These are phyloP conservation scores for Salix brachista DNA, from an alignment of 345 rosid species.

Conservation along the genomic window DNA sequence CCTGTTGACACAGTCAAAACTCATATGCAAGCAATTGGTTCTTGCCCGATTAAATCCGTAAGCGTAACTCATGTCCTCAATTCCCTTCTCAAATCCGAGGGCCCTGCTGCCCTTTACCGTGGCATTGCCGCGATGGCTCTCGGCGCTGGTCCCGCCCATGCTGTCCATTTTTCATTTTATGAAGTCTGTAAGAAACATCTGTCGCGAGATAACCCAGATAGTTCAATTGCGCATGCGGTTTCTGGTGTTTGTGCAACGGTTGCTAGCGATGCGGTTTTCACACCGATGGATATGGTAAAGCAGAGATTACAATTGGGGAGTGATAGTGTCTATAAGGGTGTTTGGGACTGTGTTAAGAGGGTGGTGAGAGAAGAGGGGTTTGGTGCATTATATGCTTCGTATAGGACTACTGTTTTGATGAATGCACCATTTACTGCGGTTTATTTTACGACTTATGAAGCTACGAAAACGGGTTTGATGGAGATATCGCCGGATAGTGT, in stretches of 20 bases:
- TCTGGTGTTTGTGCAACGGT: constrained; percentile 93
- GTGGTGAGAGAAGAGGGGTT: constrained; percentile 77
- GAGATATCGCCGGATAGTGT: constrained; percentile 72
- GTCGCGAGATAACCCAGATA: constrained; percentile 63
- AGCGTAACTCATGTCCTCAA: constrained; percentile 71
- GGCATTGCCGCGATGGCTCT: constrained; percentile 97
- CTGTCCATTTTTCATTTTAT: constrained; percentile 87
- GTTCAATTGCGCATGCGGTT: constrained; percentile 70
- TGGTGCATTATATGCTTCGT: constrained; percentile 87
- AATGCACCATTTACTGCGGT: constrained; percentile 95
- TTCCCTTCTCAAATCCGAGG: constrained; percentile 64
- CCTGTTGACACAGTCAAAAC: constrained; percentile 97
- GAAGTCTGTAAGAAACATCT: constrained; percentile 69
- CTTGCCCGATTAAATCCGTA: constrained; percentile 85
- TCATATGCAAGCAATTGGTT: constrained; percentile 90
- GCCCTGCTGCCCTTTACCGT: constrained; percentile 68
- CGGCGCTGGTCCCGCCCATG: constrained; percentile 99
- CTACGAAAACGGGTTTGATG: constrained; percentile 61
- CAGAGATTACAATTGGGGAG: constrained; percentile 83
- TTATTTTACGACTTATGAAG: constrained; percentile 91
- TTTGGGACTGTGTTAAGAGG: constrained; percentile 69
- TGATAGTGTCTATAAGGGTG: constrained; percentile 56
- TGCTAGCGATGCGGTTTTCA: constrained; percentile 86
- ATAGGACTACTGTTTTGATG: constrained; percentile 92
- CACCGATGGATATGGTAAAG: constrained; percentile 99